Base-by-base conservation (phyloP, 768 basidiomycete genomes). In the Hygrocybe coccinea region DNA sequence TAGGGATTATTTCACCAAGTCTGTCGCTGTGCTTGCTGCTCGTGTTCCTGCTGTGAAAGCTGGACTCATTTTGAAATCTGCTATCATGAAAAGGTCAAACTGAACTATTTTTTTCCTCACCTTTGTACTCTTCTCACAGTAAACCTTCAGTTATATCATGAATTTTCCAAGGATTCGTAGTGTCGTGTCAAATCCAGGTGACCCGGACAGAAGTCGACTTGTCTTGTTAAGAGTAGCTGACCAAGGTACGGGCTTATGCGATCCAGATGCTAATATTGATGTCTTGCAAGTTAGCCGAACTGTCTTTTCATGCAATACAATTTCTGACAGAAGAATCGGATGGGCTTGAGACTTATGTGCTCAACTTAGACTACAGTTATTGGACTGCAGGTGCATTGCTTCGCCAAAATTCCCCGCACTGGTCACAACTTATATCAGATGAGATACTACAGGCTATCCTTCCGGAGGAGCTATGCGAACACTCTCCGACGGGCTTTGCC, bases 401-500 rank as follows among this genome's bases (percentile, higher is more conserved):
- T 17, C 36, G 7, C 44, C 12, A 46, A 14, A 55, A 57, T 3
- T 47, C 35, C 19, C 14, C 25, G 38, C 15, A 12, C 46, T 3
- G 2, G 57, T 46, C 5, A 33, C 24, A 19, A n/a, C 21, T 19
- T 50, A 29, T 54, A 19, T 54, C 54, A 95, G 93, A 90, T 66
- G 91, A 97, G 45, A 85, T 97, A 33, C 72, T 99, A 15, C 80
- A 86, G 44, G 80, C 86, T 10, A 79, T 94, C 50, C 76, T 99
- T 8, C 97, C 95, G 0, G 80, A 89, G 59, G 79, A 85, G 25
- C 76, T 95, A 5, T 76, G 82, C 19, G 84, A 87, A 41, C 88
- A 86, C 15, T 83, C 90, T 0, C 97, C 97, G 0, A 82, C 84
- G 0, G 89, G 92, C 0, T 98, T 94, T 72, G 86, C 95, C 7